Evolutionary conservation across 768 basidiomycete genomes (phyloP), one percentile per base, ranked within the genome.

Genomic region (Amanita molliuscula): DNA sequence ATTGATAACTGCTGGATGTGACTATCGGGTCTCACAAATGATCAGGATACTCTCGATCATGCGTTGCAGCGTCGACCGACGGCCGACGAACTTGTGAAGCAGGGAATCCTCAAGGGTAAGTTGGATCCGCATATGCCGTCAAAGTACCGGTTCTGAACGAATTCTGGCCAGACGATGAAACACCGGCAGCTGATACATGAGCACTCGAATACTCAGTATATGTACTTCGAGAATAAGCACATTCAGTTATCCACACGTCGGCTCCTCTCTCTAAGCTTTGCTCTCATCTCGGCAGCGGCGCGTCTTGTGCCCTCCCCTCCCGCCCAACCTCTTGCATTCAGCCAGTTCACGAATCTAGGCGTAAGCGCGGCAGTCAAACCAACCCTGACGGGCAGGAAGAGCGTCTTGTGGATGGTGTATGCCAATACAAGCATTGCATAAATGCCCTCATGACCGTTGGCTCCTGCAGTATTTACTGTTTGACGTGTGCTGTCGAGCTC

Each of bases 401-500:
- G 60, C 0, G 90, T 95, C 70, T 99, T 99, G 77, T 99, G 96
- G 47, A 99, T 79, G 16, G 88, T 85, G 66, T 94, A 99, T 3
- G 96, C 95, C 58, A 98, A 71, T 0, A 90, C 79, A 23, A 96
- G 66, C 81, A 96, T 94, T 23, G 95, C 92, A 65, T 90, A 94
- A 15, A 96, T 69, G 13, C 88, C 82, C 62, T 88, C 86, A 0
- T 50, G 49, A 3, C 49, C 49, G 6, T 81, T 75, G 1, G 82
- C 77, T 28, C 43, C 43, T 13, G 18, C n/a, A 1, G 64, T 63
- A 38, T 53, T 52, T 47, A 56, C 52, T 31, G 64, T 54, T 62
- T 62, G 20, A 62, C 56, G 5, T 59, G 67, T 59, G 48, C 57
- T 62, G 18, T 86, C 81, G 44, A 78, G 66, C 57, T 84, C 86